phyloP scores from a whole-genome alignment of 768 basidiomycete species.

The Brasilioporus rufonigricans region DNA sequence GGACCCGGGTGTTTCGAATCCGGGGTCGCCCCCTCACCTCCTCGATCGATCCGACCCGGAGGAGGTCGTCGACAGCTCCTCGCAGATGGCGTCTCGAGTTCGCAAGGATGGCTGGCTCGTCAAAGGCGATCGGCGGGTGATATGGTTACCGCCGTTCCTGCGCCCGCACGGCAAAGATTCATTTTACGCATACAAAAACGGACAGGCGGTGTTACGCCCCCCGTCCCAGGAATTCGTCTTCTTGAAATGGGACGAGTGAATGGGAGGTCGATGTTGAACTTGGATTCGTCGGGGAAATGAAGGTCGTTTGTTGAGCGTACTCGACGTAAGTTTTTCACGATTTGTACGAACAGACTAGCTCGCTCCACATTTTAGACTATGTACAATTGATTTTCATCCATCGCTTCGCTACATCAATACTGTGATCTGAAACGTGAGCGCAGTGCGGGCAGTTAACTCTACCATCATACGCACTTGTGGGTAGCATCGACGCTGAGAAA shows the following conservation, averaged over 20 bases:
- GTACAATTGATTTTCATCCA: too few relatives aligned
- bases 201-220: background rate
- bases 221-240: background rate
- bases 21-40: background rate
- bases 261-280: background rate
- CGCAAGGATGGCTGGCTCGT: slow-evolving; percentile 23
- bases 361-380: too few relatives aligned
- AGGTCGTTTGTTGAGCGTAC: too few relatives aligned
- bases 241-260: background rate
- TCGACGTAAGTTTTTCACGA: too few relatives aligned
- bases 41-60: slow-evolving; percentile 8
- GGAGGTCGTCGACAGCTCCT: slow-evolving; percentile 3
- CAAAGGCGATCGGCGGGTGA: slow-evolving; percentile 13
- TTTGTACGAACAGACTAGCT: too few relatives aligned
- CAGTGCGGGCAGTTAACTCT: too few relatives aligned
- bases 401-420: too few relatives aligned
- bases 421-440: too few relatives aligned
- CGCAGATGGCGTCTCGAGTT: slow-evolving; percentile 11
- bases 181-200: slow-evolving; percentile 10
- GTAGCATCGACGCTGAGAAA: too few relatives aligned
- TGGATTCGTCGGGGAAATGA: background rate
- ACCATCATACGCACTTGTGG: too few relatives aligned
- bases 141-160: slow-evolving; percentile 7
- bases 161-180: slow-evolving; percentile 5
- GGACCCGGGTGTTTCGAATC: background rate